Percentiles rank a stretch among this genome's conserved stretches.
These are phyloP conservation scores for Plectosphaerella sp. DNA, from an alignment of 2,329 filamentous ascomycete genomes.

Conservation along the genomic window DNA sequence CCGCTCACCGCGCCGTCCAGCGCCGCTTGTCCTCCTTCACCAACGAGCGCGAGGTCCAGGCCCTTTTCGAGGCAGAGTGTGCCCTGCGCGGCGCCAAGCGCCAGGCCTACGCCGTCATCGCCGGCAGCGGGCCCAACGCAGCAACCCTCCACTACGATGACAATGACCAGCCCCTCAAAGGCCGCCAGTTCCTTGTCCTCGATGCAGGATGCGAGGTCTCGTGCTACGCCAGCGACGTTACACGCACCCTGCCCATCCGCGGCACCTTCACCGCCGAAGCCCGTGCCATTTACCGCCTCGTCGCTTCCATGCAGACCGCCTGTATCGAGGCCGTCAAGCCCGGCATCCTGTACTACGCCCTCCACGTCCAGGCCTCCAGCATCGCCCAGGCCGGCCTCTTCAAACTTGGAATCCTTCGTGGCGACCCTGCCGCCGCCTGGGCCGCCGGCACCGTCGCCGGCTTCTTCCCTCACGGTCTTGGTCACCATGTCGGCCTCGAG, in stretches of 20 bases:
- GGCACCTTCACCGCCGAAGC: conserved; percentile 66
- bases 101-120: conserved; percentile 87
- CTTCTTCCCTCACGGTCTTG: conserved; percentile 64
- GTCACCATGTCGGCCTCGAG: conserved; percentile 63
- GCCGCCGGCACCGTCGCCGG: conserved; percentile 49
- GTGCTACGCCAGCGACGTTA: conserved; percentile 87
- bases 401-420: conserved; percentile 65
- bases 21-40: conserved; percentile 55
- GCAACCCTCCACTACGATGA: conserved; percentile 81
- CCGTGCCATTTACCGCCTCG: conserved; percentile 69
- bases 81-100: conserved; percentile 67
- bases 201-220: conserved; percentile 85
- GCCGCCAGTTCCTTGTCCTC: conserved; percentile 71
- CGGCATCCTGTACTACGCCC: conserved; percentile 64
- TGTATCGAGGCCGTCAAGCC: conserved; percentile 67
- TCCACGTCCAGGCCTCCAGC: conserved; percentile 69
- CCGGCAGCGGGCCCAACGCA: conserved; percentile 76
- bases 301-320: conserved; percentile 74
- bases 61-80: conserved; percentile 69
- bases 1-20: conserved; percentile 72
- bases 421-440: conserved; percentile 51
- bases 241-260: conserved; percentile 73
- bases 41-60: conserved; percentile 83
- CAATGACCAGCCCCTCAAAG: conserved; percentile 69
- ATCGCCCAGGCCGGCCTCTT: conserved; percentile 70